A percentile compares a stretch with the other conserved stretches of the same genome.
phyloP scores from a whole-genome alignment of 768 basidiomycete species.

The Nidularia pulvinata region DNA sequence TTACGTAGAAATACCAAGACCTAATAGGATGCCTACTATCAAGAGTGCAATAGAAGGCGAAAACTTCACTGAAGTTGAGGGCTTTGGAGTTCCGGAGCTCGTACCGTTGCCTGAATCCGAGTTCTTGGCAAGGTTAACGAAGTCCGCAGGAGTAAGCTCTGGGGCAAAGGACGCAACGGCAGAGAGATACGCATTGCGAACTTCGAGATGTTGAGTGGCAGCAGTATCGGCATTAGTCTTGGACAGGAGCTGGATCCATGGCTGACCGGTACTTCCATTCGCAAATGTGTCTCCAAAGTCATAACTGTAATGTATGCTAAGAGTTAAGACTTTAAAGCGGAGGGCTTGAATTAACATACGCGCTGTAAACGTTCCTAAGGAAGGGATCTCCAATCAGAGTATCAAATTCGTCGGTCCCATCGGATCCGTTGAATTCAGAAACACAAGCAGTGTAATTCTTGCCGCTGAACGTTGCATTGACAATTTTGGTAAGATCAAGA shows the following conservation, averaged over 20 bases:
- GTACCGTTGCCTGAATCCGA: too few species aligned
- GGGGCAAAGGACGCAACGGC: too few species aligned
- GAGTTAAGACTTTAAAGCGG: neutral
- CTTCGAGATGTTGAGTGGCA: constrained; percentile 10
- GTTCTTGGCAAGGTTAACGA: too few species aligned
- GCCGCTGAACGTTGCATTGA: constrained; percentile 14
- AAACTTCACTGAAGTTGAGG: too few species aligned
- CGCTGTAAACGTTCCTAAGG: constrained; percentile 43
- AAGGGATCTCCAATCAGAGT: constrained; percentile 41
- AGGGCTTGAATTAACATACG: constrained; percentile 21
- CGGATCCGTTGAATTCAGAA: constrained; percentile 25
- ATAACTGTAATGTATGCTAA: constrained; percentile 20
- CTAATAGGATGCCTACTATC: too few species aligned
- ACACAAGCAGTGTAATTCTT: constrained; percentile 35
- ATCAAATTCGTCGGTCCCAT: constrained; percentile 27
- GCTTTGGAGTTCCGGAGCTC: too few species aligned
- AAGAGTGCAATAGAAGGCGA: too few species aligned
- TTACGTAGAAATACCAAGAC: too few species aligned
- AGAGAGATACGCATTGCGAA: too few species aligned
- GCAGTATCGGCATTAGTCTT: constrained; percentile 31
- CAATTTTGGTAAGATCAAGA: constrained; percentile 34
- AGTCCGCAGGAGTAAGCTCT: too few species aligned
- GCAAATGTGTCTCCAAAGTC: constrained; percentile 34
- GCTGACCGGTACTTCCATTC: constrained; percentile 15
- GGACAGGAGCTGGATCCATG: constrained; percentile 39